phyloP scores from a whole-genome alignment of 2,329 filamentous ascomycete genomes.

The Monosporascus sp. region DNA sequence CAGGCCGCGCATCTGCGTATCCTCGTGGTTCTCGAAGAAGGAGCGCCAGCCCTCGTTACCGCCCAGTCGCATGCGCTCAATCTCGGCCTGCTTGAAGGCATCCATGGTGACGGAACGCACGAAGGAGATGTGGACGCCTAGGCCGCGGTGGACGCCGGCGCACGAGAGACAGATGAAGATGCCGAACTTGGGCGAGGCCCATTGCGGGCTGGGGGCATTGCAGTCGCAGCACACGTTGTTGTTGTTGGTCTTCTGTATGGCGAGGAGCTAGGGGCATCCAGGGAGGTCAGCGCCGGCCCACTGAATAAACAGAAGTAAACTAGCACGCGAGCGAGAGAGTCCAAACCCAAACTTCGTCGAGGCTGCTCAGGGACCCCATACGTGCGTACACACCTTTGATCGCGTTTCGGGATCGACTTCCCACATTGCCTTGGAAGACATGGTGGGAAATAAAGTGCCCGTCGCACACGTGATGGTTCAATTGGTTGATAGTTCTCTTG shows the following conservation, averaged over 20 bases:
- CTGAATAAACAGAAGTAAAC: neutral
- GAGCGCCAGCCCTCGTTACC: slow-evolving; percentile 83
- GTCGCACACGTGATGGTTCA: neutral
- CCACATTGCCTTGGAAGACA: slow-evolving; percentile 83
- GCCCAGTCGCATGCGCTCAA: slow-evolving; percentile 87
- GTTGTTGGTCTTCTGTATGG: slow-evolving; percentile 83
- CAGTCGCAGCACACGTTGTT: slow-evolving; percentile 95
- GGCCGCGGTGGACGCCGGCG: slow-evolving; percentile 86
- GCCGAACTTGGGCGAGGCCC: slow-evolving; percentile 95
- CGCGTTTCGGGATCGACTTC: slow-evolving; percentile 97
- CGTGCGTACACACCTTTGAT: slow-evolving; percentile 64
- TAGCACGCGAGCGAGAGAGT: neutral
- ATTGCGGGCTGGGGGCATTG: slow-evolving; percentile 92
- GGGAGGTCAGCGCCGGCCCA: slow-evolving; percentile 6
- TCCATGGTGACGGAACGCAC: slow-evolving; percentile 98
- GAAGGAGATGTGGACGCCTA: slow-evolving; percentile 98
- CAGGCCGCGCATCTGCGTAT: slow-evolving; percentile 61
- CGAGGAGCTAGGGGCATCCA: slow-evolving; percentile 60
- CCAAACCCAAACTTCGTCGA: no score
- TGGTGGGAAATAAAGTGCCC: slow-evolving; percentile 18
- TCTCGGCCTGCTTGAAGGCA: slow-evolving; percentile 89
- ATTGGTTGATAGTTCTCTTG: neutral
- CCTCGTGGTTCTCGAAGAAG: slow-evolving; percentile 74
- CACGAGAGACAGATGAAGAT: slow-evolving; percentile 98
- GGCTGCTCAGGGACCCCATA: neutral